Percentiles rank a stretch among this genome's conserved stretches.
phyloP scores from a whole-genome alignment of 2,329 filamentous ascomycete genomes.

The Cordyceps militaris region DNA sequence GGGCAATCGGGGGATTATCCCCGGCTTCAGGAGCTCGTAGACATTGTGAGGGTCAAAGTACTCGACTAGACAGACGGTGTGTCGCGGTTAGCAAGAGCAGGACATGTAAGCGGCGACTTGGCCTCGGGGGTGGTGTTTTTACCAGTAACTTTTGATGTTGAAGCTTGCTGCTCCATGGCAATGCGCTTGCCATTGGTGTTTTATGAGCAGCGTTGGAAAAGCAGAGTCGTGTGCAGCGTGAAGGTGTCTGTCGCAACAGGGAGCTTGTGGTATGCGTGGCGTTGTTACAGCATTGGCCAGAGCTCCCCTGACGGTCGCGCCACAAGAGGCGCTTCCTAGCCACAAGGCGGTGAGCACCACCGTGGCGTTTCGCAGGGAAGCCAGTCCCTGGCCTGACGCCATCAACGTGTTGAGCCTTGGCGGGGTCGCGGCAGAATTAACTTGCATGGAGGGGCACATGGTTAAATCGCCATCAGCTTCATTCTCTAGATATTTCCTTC shows the following conservation, averaged over 20 bases:
- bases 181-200: conserved; percentile 14
- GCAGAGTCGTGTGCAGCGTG: neutral
- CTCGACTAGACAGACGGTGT: conserved; percentile 57
- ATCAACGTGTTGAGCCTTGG: conserved; percentile 8
- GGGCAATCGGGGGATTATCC: conserved; percentile 72
- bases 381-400: conserved; percentile 5
- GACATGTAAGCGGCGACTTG: too few species aligned
- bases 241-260: conserved; percentile 1
- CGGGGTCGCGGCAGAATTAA: conserved; percentile 21
- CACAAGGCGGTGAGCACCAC: neutral
- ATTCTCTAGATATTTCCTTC: neutral
- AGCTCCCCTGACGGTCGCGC: conserved; percentile 1
- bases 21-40: conserved; percentile 72
- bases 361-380: neutral
- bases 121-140: conserved; percentile 18
- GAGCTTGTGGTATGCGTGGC: neutral
- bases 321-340: neutral
- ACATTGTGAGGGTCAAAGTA: conserved; percentile 91
- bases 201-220: neutral
- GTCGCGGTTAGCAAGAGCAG: neutral
- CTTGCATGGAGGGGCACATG: conserved; percentile 12
- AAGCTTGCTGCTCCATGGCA: conserved; percentile 59
- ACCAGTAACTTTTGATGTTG: conserved; percentile 74
- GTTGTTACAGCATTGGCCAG: neutral
- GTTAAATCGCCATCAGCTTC: neutral